These are phyloP conservation scores for Helenozyma baotianmanensis DNA, from an alignment of 805 yeast genomes.

Conservation along the genomic window DNA sequence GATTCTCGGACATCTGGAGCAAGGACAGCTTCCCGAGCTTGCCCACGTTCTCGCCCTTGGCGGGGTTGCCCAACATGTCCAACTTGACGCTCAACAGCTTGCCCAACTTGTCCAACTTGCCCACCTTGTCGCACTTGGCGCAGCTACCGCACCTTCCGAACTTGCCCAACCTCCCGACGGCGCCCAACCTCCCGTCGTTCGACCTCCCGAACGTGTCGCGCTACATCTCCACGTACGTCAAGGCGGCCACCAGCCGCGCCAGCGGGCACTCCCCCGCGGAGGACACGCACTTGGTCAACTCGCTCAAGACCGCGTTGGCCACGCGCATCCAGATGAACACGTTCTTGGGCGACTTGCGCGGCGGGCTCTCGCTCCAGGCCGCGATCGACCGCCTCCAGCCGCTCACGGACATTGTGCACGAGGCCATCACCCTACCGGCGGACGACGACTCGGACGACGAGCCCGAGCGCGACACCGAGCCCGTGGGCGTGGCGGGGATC, in stretches of 20 bases:
- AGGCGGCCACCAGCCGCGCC: constrained; percentile 6
- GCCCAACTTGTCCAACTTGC: constrained; percentile 21
- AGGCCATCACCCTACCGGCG: constrained; percentile 45
- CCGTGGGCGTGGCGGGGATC: constrained; percentile 50
- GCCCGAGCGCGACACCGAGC: constrained; percentile 37
- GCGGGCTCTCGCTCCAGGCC: constrained; percentile 46
- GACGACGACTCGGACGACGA: constrained; percentile 37
- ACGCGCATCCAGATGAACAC: constrained; percentile 40
- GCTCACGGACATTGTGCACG: constrained; percentile 40
- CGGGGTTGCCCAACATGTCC: constrained; percentile 16
- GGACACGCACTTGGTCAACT: constrained; percentile 20
- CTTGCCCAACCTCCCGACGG: constrained; percentile 19
- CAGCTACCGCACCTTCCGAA: constrained; percentile 20
- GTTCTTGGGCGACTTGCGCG: constrained; percentile 34
- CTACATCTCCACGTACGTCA: constrained; percentile 25
- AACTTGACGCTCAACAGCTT: constrained; percentile 19
- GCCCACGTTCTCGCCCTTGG: constrained; percentile 20
- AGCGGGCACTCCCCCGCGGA: constrained; percentile 4
- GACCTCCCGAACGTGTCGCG: constrained; percentile 28
- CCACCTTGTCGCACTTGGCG: constrained; percentile 19
- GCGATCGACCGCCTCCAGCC: constrained; percentile 53
- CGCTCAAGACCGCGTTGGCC: constrained; percentile 36
- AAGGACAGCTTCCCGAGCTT: constrained; percentile 18
- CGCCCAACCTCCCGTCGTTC: constrained; percentile 17
- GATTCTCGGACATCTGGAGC: constrained; percentile 7